Percentiles rank a stretch among this genome's conserved stretches.
Conservation (phyloP, 176 grass and related monocot species). For the Typha latifolia region DNA sequence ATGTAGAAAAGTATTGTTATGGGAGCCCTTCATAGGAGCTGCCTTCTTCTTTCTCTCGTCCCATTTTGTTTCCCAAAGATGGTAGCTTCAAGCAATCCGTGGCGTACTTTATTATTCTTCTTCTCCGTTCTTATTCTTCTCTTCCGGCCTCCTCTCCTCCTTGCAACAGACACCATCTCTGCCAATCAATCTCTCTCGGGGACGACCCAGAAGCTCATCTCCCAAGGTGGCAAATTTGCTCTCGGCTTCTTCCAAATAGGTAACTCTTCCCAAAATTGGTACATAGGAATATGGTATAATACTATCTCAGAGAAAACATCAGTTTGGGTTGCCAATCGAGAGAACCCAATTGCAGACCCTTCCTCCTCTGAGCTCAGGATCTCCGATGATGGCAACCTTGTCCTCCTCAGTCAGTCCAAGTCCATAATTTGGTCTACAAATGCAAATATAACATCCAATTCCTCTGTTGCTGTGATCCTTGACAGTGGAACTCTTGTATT, state of each 20-base stretch:
- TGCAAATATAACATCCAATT: too few relatives aligned
- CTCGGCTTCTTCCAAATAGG: slow-evolving; percentile 57
- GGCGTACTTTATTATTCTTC: neutral
- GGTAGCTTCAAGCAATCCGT: slow-evolving; percentile 13
- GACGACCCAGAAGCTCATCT: too few relatives aligned
- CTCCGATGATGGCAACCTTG: slow-evolving; percentile 52
- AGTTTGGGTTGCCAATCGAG: slow-evolving; percentile 49
- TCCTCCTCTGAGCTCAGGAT: slow-evolving; percentile 36
- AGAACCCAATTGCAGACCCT: slow-evolving; percentile 33
- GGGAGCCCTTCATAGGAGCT: too few relatives aligned
- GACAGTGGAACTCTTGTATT: too few relatives aligned
- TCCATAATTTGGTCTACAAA: slow-evolving; percentile 61
- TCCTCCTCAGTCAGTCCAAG: slow-evolving; percentile 52
- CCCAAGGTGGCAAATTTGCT: too few relatives aligned
- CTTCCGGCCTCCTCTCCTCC: slow-evolving; percentile 21
- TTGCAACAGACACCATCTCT: slow-evolving; percentile 52
- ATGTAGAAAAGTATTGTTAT: too few relatives aligned
- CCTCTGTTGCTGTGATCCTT: too few relatives aligned
- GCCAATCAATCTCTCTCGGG: slow-evolving; percentile 39
- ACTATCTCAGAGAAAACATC: slow-evolving; percentile 31
- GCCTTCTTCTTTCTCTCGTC: too few relatives aligned
- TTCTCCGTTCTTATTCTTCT: slow-evolving; percentile 18
- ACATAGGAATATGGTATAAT: slow-evolving; percentile 94
- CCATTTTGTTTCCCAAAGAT: neutral
- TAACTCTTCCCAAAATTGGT: slow-evolving; percentile 36